Percentiles rank a stretch among this genome's conserved stretches.
Evolutionary conservation across 2,329 filamentous ascomycete genomes (phyloP).

Genomic region (Volutella citrinella): DNA sequence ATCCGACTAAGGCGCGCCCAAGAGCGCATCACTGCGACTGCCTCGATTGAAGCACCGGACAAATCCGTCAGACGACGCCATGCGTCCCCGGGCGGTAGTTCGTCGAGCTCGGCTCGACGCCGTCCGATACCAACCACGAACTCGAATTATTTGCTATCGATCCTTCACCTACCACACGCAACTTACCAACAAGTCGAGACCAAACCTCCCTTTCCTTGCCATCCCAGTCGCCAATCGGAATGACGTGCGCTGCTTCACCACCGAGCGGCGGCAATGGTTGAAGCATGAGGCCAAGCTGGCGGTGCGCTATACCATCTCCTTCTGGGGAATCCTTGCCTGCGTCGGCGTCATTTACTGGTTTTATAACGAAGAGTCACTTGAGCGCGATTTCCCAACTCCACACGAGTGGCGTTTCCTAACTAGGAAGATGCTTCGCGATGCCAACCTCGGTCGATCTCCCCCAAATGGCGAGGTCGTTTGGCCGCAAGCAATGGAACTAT

Average conservation of each 20-base stretch:
- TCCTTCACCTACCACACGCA: constrained; percentile 27
- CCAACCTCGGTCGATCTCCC: constrained; percentile 56
- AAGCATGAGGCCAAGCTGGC: constrained; percentile 68
- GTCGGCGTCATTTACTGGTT: constrained; percentile 61
- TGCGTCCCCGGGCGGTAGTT: constrained; percentile 40
- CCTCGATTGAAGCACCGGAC: too few species aligned
- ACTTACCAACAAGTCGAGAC: constrained; percentile 30
- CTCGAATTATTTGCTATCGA: constrained; percentile 20
- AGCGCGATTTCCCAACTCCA: constrained; percentile 76
- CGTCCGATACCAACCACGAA: constrained; percentile 13
- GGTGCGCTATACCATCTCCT: constrained; percentile 62
- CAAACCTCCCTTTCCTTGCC: constrained; percentile 47
- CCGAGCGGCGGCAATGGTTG: constrained; percentile 68
- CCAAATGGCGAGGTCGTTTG: constrained; percentile 59
- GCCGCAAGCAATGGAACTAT: constrained; percentile 61
- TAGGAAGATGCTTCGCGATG: constrained; percentile 64
- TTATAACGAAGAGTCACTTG: constrained; percentile 69
- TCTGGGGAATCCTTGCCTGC: constrained; percentile 63
- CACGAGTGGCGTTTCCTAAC: constrained; percentile 76
- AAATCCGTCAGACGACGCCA: constrained; percentile 14
- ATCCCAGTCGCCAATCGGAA: constrained; percentile 47
- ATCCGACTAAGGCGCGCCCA: too few species aligned
- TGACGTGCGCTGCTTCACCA: constrained; percentile 72
- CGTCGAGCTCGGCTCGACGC: constrained; percentile 21
- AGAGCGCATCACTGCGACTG: too few species aligned